phyloP scores from a whole-genome alignment of 495 filamentous ascomycete species.

The Bombardia bombarda region DNA sequence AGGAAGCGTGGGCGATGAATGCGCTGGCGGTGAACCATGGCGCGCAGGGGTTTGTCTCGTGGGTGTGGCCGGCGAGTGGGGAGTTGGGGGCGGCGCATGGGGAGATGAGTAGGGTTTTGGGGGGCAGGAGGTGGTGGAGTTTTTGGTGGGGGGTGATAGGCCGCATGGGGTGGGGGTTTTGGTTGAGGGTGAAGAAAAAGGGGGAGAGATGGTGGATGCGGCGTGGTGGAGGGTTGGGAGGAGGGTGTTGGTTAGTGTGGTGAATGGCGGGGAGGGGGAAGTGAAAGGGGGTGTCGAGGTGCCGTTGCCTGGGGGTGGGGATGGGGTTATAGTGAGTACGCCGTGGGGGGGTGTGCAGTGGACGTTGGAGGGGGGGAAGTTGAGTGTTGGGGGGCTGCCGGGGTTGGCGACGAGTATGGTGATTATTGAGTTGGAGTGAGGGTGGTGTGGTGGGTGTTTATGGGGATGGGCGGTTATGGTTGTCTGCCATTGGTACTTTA shows the following conservation, averaged over 20 bases:
- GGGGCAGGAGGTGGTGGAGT: slow-evolving; percentile 25
- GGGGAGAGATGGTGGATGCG: slow-evolving; percentile 28
- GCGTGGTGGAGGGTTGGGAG: slow-evolving; percentile 31
- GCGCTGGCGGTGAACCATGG: slow-evolving; percentile 55
- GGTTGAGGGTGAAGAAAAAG: background rate
- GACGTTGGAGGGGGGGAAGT: slow-evolving; percentile 11
- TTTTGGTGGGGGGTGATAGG: slow-evolving; percentile 34
- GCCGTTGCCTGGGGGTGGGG: slow-evolving; percentile 8
- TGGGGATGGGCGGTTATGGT: too few species aligned
- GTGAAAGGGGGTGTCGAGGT: slow-evolving; percentile 17
- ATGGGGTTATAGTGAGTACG: slow-evolving; percentile 9
- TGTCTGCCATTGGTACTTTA: too few species aligned
- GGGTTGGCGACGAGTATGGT: slow-evolving; percentile 19
- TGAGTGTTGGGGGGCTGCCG: slow-evolving; percentile 13
- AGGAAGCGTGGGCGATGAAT: slow-evolving; percentile 53
- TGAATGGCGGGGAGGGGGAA: slow-evolving; percentile 31
- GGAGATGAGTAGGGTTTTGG: slow-evolving; percentile 36
- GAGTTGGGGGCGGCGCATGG: slow-evolving; percentile 37
- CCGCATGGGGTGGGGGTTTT: slow-evolving; percentile 1
- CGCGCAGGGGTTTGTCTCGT: slow-evolving; percentile 44
- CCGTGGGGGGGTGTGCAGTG: slow-evolving; percentile 18
- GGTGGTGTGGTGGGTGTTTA: too few species aligned
- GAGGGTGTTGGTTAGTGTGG: slow-evolving; percentile 35
- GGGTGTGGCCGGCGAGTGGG: slow-evolving; percentile 45
- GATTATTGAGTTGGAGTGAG: slow-evolving; percentile 8